Conservation (phyloP, 1,284 basidiomycete species). For the Pseudozyma pruni region DNA sequence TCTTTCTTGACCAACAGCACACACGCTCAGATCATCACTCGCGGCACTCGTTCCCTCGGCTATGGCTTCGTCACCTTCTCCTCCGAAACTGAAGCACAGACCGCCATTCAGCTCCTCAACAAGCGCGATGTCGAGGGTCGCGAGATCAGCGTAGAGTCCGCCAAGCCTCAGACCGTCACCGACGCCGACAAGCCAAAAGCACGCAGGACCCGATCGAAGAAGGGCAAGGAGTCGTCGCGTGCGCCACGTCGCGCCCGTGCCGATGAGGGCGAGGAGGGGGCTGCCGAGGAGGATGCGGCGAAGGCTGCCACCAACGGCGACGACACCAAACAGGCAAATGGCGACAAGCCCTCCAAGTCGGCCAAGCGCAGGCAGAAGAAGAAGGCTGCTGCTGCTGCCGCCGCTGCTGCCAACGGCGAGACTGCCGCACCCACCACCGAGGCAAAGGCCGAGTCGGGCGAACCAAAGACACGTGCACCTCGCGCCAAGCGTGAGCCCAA, state of each 20-base stretch:
- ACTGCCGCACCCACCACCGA: slow-evolving; percentile 13
- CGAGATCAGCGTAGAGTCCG: slow-evolving; percentile 61
- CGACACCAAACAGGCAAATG: slow-evolving; percentile 19
- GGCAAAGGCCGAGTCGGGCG: slow-evolving; percentile 23
- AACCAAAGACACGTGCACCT: slow-evolving; percentile 34
- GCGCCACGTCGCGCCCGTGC: slow-evolving; percentile 53
- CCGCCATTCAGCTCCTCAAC: slow-evolving; percentile 58
- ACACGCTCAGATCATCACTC: slow-evolving; percentile 61
- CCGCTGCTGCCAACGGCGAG: slow-evolving; percentile 32
- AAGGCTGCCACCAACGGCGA: slow-evolving; percentile 31
- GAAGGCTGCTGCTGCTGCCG: slow-evolving; percentile 45
- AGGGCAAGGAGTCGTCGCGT: slow-evolving; percentile 29
- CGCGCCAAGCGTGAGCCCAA: slow-evolving; percentile 45
- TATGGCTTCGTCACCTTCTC: slow-evolving; percentile 64
- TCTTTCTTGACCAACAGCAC: slow-evolving; percentile 25
- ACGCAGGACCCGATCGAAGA: slow-evolving; percentile 29
- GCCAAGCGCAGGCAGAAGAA: slow-evolving; percentile 52
- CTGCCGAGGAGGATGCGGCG: slow-evolving; percentile 44
- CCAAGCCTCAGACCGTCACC: slow-evolving; percentile 55
- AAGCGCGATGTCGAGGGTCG: slow-evolving; percentile 62
- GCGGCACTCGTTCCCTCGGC: slow-evolving; percentile 63
- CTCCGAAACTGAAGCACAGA: slow-evolving; percentile 57
- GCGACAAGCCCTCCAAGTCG: slow-evolving; percentile 46
- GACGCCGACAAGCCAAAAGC: slow-evolving; percentile 33
- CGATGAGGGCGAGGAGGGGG: slow-evolving; percentile 60